These are phyloP conservation scores for Microdochium trichocladiopsis DNA, from an alignment of 2,329 filamentous ascomycete species.

Conservation along the genomic window DNA sequence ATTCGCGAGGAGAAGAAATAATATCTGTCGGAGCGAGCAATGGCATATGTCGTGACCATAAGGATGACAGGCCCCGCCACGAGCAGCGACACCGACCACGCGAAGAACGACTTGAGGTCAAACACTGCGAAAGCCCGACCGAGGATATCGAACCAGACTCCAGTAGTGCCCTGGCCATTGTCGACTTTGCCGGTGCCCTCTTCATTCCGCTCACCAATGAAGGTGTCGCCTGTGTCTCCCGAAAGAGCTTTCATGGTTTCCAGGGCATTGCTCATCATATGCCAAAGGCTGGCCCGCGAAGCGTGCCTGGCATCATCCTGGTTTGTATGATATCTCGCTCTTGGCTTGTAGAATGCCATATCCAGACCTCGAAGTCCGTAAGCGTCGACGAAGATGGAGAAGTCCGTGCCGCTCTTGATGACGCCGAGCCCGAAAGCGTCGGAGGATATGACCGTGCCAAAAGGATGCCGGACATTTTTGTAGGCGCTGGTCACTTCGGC, in stretches of 20 bases:
- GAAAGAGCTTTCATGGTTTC: constrained; percentile 68
- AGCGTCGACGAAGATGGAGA: constrained; percentile 69
- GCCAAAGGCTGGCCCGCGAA: constrained; percentile 68
- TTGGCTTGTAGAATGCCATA: constrained; percentile 82
- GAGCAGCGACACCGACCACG: constrained; percentile 76
- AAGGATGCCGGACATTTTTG: constrained; percentile 63
- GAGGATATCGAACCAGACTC: constrained; percentile 93
- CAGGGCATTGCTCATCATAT: constrained; percentile 85
- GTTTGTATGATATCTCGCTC: constrained; percentile 83
- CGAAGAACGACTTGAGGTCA: constrained; percentile 75
- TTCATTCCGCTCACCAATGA: constrained; percentile 44
- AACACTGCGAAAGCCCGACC: constrained; percentile 75
- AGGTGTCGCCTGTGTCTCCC: constrained; percentile 57
- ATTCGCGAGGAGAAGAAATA: constrained; percentile 71
- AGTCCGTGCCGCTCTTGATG: constrained; percentile 84
- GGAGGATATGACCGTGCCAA: constrained; percentile 72
- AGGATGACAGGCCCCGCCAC: constrained; percentile 72
- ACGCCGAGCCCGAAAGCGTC: constrained; percentile 78
- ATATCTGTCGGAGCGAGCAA: constrained; percentile 71
- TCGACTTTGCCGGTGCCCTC: constrained; percentile 52
- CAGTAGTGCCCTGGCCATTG: constrained; percentile 59
- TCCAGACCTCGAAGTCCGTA: constrained; percentile 84
- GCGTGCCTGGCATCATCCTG: constrained; percentile 82
- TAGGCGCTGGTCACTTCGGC: constrained; percentile 80
- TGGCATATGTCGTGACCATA: constrained; percentile 58